Conservation (phyloP, 495 filamentous ascomycete species). For the Emericellopsis terricola region DNA sequence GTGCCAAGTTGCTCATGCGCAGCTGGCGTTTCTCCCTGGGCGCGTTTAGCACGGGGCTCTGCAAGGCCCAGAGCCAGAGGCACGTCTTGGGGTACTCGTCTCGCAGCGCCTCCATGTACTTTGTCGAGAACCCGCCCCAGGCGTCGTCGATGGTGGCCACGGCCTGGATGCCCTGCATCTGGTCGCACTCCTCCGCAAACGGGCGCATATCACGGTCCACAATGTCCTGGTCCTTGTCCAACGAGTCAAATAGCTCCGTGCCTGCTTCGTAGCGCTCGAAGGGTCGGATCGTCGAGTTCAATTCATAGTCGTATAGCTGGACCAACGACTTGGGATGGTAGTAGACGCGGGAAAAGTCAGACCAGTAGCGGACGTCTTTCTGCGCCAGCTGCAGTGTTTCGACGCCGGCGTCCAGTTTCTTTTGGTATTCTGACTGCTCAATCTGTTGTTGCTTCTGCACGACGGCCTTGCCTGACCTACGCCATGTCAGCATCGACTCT, state of each 20-base stretch:
- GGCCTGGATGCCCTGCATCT: constrained; percentile 74
- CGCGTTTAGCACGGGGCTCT: constrained; percentile 12
- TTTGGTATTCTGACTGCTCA: constrained; percentile 53
- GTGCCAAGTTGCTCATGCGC: constrained; percentile 49
- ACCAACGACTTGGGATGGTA: constrained; percentile 83
- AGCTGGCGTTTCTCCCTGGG: constrained; percentile 19
- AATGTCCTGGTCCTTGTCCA: constrained; percentile 75
- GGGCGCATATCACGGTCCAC: constrained; percentile 74
- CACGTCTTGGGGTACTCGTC: constrained; percentile 83
- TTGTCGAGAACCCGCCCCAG: constrained; percentile 76
- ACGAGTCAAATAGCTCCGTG: constrained; percentile 60
- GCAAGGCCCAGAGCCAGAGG: constrained; percentile 73
- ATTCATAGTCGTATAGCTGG: constrained; percentile 74
- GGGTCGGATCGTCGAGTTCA: constrained; percentile 56
- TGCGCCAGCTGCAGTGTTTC: constrained; percentile 43
- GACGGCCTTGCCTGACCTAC: constrained; percentile 51
- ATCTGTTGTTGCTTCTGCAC: constrained; percentile 50
- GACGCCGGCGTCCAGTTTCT: constrained; percentile 51
- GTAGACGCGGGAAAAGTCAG: constrained; percentile 78
- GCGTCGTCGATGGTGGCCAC: constrained; percentile 69
- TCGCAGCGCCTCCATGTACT: constrained; percentile 61
- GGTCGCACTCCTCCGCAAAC: constrained; percentile 86
- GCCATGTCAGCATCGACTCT: too few relatives aligned
- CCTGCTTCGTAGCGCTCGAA: constrained; percentile 71
- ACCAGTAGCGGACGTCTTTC: constrained; percentile 76